phyloP scores from a whole-genome alignment of 257 asterid genomes.

The Gardenia jasminoides region DNA sequence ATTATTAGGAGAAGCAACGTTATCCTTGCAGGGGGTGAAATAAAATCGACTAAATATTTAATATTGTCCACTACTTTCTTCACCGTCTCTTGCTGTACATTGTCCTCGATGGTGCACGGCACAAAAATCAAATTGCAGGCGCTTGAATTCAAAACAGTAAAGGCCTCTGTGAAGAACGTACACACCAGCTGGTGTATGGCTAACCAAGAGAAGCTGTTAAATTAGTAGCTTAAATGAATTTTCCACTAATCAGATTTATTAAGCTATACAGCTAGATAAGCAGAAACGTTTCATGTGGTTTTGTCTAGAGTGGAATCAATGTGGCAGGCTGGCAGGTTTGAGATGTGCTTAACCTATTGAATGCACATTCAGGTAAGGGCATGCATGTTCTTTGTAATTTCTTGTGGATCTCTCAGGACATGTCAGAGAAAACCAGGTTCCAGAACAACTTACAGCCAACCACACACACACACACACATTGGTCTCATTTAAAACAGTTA shows the following conservation, averaged over 20 bases:
- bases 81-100: not conserved
- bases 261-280: not conserved
- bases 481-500: not conserved
- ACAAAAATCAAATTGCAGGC: not conserved
- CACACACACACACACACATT: too few relatives aligned
- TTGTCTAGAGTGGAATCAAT: constrained; percentile 35
- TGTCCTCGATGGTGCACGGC: not conserved
- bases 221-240: not conserved
- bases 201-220: not conserved
- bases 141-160: not conserved
- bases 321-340: constrained; percentile 47
- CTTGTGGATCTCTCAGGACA: not conserved
- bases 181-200: not conserved
- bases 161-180: not conserved
- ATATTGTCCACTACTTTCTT: not conserved
- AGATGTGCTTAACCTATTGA: constrained; percentile 24
- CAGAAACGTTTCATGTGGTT: constrained; percentile 38
- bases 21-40: not conserved
- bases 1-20: not conserved
- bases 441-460: not conserved
- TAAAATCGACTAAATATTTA: not conserved
- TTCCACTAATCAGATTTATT: not conserved
- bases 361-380: constrained; percentile 13
- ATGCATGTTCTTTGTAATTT: not conserved
- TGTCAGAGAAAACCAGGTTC: not conserved